Conservation (phyloP, 176 grass and related monocot genomes). For the Panicum miliaceum region DNA sequence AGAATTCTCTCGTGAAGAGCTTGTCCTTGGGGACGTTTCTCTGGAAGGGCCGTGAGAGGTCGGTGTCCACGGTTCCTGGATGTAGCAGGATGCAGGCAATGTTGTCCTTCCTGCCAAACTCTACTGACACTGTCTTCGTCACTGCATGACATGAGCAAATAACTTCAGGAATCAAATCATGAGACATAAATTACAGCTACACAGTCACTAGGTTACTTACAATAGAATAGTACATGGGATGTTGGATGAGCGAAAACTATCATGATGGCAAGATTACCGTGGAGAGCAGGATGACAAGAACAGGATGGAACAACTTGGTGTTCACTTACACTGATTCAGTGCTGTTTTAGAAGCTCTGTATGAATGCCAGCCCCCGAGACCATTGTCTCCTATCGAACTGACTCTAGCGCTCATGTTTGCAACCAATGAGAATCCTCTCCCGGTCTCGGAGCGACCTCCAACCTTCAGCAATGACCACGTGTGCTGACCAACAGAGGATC, state of each 20-base stretch:
- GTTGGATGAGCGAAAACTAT: neutral
- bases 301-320: neutral
- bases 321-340: conserved; percentile 75
- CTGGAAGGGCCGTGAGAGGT: conserved; percentile 83
- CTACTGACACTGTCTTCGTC: conserved; percentile 81
- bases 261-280: neutral
- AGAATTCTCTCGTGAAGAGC: conserved; percentile 80
- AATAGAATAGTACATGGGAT: neutral
- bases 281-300: neutral
- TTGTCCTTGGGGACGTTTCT: conserved; percentile 74
- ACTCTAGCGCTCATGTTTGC: conserved; percentile 86
- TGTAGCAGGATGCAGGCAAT: conserved; percentile 84
- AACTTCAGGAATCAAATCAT: neutral
- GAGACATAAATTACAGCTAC: neutral
- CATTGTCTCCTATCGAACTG: conserved; percentile 82
- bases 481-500: conserved; percentile 46
- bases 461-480: conserved; percentile 73
- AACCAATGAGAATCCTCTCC: conserved; percentile 66
- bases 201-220: neutral
- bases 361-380: conserved; percentile 86
- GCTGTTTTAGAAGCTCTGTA: conserved; percentile 93
- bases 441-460: conserved; percentile 53
- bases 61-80: conserved; percentile 89
- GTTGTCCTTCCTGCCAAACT: conserved; percentile 71
- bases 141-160: conserved; percentile 55